Evolutionary conservation across 352 stramenopile species (phyloP).

Genomic region (Albugo candida): DNA sequence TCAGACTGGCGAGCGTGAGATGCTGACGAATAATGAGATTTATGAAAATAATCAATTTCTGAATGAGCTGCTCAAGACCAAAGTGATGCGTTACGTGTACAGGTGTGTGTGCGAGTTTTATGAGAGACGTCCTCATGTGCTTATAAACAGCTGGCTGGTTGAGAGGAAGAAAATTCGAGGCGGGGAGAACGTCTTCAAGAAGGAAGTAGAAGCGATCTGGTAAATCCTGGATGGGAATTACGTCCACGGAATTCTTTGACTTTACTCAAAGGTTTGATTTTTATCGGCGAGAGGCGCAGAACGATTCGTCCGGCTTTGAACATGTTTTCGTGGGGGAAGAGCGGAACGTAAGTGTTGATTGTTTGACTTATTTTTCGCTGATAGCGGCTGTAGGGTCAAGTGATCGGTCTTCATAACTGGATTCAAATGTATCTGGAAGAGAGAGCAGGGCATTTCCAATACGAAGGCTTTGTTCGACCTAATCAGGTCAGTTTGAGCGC

Average conservation of each 20-base stretch:
- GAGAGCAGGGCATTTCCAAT: conserved; percentile 82
- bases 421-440: conserved; percentile 94
- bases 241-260: not conserved
- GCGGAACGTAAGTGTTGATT: conserved; percentile 50
- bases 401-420: conserved; percentile 93
- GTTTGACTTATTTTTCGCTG: not conserved
- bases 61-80: conserved; percentile 81
- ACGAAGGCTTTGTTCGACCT: conserved; percentile 85
- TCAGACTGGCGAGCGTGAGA: conserved; percentile 73
- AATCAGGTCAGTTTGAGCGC: conserved; percentile 18
- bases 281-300: conserved; percentile 73
- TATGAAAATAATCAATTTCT: conserved; percentile 84
- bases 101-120: conserved; percentile 28
- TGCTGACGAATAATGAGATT: conserved; percentile 70
- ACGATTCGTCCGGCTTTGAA: conserved; percentile 90
- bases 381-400: conserved; percentile 30
- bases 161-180: conserved; percentile 75
- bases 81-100: conserved; percentile 87
- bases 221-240: not conserved
- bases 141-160: conserved; percentile 30
- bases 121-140: conserved; percentile 5
- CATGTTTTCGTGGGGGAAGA: conserved; percentile 94
- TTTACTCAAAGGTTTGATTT: conserved; percentile 61
- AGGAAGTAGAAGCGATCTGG: conserved; percentile 88
- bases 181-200: conserved; percentile 60